Conservation (phyloP, 73 alveolate genomes). For the Stentor roeselii region DNA sequence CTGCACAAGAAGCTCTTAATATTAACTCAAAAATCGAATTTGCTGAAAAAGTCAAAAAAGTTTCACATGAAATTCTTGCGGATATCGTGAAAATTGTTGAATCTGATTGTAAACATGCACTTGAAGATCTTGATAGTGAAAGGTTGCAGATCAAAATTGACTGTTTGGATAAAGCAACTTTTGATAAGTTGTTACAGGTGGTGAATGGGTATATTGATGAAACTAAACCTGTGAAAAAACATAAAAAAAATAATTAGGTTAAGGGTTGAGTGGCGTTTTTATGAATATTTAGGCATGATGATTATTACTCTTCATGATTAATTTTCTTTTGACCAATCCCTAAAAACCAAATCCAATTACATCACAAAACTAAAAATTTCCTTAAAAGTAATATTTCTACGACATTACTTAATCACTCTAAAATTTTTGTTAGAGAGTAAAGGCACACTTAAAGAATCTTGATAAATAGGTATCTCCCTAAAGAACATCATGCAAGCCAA, state of each 20-base stretch:
- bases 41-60: slow-evolving; percentile 65
- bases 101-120: slow-evolving; percentile 60
- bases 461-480: no score
- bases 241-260: background rate
- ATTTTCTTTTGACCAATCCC: no score
- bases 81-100: slow-evolving; percentile 53
- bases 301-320: no score
- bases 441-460: no score
- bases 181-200: slow-evolving; percentile 34
- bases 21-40: slow-evolving; percentile 60
- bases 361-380: no score
- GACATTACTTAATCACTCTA: no score
- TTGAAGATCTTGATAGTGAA: slow-evolving; percentile 71
- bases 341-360: no score
- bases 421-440: no score
- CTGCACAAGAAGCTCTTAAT: slow-evolving; percentile 20
- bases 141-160: slow-evolving; percentile 75
- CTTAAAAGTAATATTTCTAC: no score
- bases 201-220: background rate
- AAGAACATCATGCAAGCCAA: no score
- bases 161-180: slow-evolving; percentile 62
- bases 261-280: background rate
- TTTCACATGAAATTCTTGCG: slow-evolving; percentile 62
- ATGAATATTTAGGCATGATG: no score
- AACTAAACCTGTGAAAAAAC: background rate